Percentiles rank a stretch among this genome's conserved stretches.
These are phyloP conservation scores for Penicillium pancosmium DNA, from an alignment of 495 filamentous ascomycete genomes.

Conservation along the genomic window DNA sequence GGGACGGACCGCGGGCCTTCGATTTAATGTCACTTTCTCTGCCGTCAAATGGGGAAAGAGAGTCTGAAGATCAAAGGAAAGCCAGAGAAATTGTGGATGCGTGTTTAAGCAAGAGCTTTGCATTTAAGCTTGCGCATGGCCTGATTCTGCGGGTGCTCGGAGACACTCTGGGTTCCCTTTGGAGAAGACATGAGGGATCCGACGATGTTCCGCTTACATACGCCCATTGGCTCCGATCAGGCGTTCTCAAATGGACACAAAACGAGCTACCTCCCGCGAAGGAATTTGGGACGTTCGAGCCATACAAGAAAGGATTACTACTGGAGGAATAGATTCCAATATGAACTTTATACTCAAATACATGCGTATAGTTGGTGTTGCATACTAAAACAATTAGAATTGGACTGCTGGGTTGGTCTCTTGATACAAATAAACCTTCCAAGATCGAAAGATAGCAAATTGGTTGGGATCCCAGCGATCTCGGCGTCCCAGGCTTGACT, in stretches of 20 bases:
- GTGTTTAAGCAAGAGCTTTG: conserved; percentile 49
- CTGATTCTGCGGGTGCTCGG: conserved; percentile 46
- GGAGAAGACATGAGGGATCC: conserved; percentile 23
- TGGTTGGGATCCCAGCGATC: too few relatives aligned
- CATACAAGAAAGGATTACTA: not conserved
- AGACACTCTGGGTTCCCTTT: conserved; percentile 27
- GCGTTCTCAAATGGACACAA: not conserved
- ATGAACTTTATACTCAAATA: not conserved
- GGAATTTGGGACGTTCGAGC: not conserved
- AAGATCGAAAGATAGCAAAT: too few relatives aligned
- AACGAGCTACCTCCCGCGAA: not conserved
- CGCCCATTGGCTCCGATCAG: conserved; percentile 29
- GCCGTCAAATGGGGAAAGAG: conserved; percentile 44
- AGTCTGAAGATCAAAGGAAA: conserved; percentile 50
- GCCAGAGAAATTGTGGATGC: conserved; percentile 54
- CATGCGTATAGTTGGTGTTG: too few relatives aligned
- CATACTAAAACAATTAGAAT: too few relatives aligned
- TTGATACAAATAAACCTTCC: too few relatives aligned
- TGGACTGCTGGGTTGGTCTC: too few relatives aligned
- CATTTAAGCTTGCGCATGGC: conserved; percentile 57
- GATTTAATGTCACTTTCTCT: conserved; percentile 52
- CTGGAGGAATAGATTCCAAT: not conserved
- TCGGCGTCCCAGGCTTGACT: too few relatives aligned
- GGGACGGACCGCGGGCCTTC: conserved; percentile 52
- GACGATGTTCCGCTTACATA: conserved; percentile 29